phyloP scores from a whole-genome alignment of 1,284 basidiomycete genomes.

The Binderoboletus segoi region DNA sequence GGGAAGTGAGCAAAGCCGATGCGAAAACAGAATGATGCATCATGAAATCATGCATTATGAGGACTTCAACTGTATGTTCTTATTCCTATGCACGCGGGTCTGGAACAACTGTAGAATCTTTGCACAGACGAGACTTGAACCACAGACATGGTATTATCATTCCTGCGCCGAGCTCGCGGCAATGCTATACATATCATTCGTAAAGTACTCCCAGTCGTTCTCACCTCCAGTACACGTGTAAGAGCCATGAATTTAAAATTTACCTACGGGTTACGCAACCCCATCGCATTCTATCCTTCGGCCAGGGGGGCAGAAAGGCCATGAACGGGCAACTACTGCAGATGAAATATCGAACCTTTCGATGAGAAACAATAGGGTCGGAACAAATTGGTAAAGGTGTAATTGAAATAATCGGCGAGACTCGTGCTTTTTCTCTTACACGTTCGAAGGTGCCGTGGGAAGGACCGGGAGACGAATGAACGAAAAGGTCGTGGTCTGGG shows the following conservation, averaged over 20 bases:
- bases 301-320: neutral
- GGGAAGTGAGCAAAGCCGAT: too few species aligned
- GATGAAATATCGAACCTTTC: neutral
- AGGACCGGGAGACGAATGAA: slow-evolving; percentile 30
- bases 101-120: too few species aligned
- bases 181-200: neutral
- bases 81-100: too few species aligned
- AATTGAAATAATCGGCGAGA: neutral
- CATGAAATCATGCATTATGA: too few species aligned
- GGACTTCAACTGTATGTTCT: too few species aligned
- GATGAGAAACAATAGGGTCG: neutral
- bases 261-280: neutral
- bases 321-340: neutral
- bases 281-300: neutral
- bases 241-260: neutral
- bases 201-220: neutral
- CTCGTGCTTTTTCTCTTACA: slow-evolving; percentile 7
- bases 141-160: too few species aligned
- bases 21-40: too few species aligned
- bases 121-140: too few species aligned
- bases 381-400: neutral
- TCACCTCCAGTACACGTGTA: too few species aligned
- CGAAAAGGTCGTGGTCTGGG: slow-evolving; percentile 30
- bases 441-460: slow-evolving; percentile 22
- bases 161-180: neutral